Evolutionary conservation across 306 rosid genomes (phyloP).

Genomic region (Lathyrus aphaca): DNA sequence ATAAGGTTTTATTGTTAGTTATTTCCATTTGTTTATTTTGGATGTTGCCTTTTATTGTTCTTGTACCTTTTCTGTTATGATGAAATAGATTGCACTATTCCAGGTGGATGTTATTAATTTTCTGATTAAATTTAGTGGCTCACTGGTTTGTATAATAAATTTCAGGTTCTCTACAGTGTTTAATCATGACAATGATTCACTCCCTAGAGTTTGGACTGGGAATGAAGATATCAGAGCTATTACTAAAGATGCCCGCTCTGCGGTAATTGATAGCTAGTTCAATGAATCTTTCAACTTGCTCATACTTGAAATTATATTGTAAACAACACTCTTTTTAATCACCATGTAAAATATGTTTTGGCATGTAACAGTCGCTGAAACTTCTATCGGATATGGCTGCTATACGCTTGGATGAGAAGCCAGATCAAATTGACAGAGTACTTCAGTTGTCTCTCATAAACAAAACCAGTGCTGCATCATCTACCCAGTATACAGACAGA

Average conservation of each 20-base stretch:
- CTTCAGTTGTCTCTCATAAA: conserved; percentile 63
- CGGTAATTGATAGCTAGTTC: conserved; percentile 52
- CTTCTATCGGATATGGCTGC: conserved; percentile 81
- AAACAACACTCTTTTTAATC: conserved; percentile 23
- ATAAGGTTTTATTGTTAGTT: not conserved
- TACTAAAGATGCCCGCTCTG: conserved; percentile 72
- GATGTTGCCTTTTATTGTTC: conserved; percentile 10
- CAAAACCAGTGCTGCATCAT: conserved; percentile 48
- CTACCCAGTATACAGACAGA: conserved; percentile 50
- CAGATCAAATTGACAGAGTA: conserved; percentile 64
- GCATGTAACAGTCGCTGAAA: conserved; percentile 68
- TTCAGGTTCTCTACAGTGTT: conserved; percentile 85
- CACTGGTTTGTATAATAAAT: conserved; percentile 27
- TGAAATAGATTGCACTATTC: conserved; percentile 22
- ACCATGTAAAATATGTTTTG: conserved; percentile 36
- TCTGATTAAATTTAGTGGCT: conserved; percentile 40
- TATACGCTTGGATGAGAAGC: conserved; percentile 78
- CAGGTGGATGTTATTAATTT: conserved; percentile 1
- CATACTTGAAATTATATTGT: conserved; percentile 28
- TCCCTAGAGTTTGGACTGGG: conserved; percentile 94
- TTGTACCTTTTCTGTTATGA: conserved; percentile 21
- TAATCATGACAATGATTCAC: conserved; percentile 78
- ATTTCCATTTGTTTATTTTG: conserved; percentile 27
- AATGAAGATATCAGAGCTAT: conserved; percentile 81
- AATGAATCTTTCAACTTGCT: conserved; percentile 16